Conservation (phyloP, 768 basidiomycete genomes). For the Chalciporus piperatus region DNA sequence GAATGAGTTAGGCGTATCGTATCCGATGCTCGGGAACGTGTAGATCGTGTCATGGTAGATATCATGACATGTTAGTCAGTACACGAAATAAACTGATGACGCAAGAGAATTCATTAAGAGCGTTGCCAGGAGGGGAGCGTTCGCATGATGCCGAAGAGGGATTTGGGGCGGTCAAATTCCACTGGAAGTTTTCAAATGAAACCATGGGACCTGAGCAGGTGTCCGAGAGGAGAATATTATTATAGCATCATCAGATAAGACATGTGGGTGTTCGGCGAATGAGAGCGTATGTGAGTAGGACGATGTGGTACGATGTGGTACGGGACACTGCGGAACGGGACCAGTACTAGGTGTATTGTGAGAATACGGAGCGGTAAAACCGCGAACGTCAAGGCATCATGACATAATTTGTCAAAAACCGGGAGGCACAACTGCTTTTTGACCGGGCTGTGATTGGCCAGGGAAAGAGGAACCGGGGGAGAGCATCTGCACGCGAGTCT, state of each 20-base stretch:
- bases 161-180: conserved; percentile 27
- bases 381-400: not conserved
- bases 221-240: conserved; percentile 23
- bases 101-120: conserved; percentile 20
- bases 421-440: conserved; percentile 72
- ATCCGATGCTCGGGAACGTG: conserved; percentile 27
- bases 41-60: conserved; percentile 24
- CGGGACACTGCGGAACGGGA: conserved; percentile 15
- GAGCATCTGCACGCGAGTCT: conserved; percentile 57
- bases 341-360: conserved; percentile 14
- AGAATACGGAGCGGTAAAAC: not conserved
- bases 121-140: conserved; percentile 30
- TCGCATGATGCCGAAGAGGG: conserved; percentile 21
- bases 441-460: conserved; percentile 36
- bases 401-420: conserved; percentile 59
- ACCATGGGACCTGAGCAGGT: conserved; percentile 6
- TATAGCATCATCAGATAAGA: conserved; percentile 29
- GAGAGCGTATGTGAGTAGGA: conserved; percentile 9
- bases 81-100: conserved; percentile 24
- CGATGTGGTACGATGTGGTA: not conserved
- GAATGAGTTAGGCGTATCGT: conserved; percentile 35
- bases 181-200: conserved; percentile 13
- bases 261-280: conserved; percentile 15
- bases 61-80: conserved; percentile 14
- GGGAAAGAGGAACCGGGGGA: conserved; percentile 58